Evolutionary conservation across 495 filamentous ascomycete genomes (phyloP).

Genomic region (Elaphomyces granulatus): DNA sequence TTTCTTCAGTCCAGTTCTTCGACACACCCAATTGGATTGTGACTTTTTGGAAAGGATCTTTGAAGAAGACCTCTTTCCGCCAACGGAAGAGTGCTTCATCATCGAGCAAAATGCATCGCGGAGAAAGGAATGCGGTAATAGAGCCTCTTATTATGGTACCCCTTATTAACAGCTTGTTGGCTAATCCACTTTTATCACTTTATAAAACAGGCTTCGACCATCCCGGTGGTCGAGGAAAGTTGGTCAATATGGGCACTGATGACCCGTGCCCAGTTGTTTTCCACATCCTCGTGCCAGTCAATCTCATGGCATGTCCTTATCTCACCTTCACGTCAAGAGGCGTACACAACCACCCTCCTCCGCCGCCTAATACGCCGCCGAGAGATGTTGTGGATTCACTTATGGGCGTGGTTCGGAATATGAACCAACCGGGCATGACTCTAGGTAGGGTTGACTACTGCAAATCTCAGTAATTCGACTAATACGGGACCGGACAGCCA

Average conservation of each 20-base stretch:
- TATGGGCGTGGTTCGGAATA: no score
- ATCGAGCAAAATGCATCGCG: neutral
- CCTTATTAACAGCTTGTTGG: neutral
- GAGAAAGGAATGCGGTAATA: neutral
- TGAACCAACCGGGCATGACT: no score
- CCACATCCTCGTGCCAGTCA: neutral
- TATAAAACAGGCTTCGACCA: no score
- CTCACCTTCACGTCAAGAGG: neutral
- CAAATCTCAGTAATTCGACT: no score
- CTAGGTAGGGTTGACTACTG: no score
- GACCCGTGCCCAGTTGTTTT: neutral
- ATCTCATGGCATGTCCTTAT: neutral
- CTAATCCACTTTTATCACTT: neutral
- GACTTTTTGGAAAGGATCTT: neutral
- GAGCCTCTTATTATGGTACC: neutral
- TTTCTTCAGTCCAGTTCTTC: no score
- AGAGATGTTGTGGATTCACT: neutral
- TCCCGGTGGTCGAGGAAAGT: neutral
- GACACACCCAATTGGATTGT: neutral
- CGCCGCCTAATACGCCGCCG: neutral
- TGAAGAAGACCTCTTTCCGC: neutral
- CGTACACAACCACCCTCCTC: neutral
- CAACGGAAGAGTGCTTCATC: neutral
- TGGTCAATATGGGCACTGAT: neutral
- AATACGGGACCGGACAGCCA: no score